These are phyloP conservation scores for Pilaira anomala DNA, from an alignment of 192 early-diverging fungal genomes.

Conservation along the genomic window DNA sequence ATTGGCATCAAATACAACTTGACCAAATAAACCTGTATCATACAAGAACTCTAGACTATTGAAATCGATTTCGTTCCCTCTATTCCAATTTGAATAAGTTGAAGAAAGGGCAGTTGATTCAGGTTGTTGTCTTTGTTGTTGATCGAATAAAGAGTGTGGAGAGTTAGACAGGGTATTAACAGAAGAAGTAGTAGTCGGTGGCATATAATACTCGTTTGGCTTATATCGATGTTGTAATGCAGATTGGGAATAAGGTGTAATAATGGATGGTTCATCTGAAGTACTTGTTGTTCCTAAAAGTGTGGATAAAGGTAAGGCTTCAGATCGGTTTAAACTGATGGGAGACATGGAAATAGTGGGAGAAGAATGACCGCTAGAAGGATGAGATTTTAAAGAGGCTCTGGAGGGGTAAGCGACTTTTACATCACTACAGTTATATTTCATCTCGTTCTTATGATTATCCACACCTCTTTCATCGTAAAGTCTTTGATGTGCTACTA, in stretches of 20 bases:
- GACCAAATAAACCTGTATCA: constrained; percentile 28
- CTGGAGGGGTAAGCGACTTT: neutral
- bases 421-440: neutral
- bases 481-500: constrained; percentile 19
- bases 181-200: neutral
- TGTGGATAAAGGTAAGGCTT: neutral
- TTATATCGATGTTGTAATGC: neutral
- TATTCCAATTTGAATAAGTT: neutral
- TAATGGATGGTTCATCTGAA: neutral
- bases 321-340: neutral
- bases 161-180: neutral
- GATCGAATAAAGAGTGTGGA: neutral
- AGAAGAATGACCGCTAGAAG: neutral
- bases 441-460: neutral
- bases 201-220: neutral
- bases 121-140: neutral
- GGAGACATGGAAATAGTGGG: neutral
- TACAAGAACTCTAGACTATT: constrained; percentile 33
- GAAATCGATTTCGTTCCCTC: constrained; percentile 17
- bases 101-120: neutral
- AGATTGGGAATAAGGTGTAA: neutral
- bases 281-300: neutral
- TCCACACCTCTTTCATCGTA: constrained; percentile 3
- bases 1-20: constrained; percentile 29
- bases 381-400: neutral